Percentiles rank a stretch among this genome's conserved stretches.
phyloP scores from a whole-genome alignment of 306 rosid species.

The Medicago lupulina region DNA sequence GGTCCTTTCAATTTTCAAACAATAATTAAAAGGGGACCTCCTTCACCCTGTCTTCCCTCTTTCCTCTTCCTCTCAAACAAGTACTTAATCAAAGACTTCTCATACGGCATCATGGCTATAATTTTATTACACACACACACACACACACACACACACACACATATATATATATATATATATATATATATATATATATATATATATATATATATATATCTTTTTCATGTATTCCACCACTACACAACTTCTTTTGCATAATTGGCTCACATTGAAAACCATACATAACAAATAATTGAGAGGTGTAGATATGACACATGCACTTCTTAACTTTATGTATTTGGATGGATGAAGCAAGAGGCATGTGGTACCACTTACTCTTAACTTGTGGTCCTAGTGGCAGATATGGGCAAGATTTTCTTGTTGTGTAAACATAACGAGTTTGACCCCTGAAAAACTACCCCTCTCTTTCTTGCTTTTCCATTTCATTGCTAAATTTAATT shows the following conservation, averaged over 20 bases:
- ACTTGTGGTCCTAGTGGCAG: slow-evolving; percentile 66
- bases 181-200: too few relatives aligned
- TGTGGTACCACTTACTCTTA: slow-evolving; percentile 49
- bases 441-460: slow-evolving; percentile 46
- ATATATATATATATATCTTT: neutral
- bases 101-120: slow-evolving; percentile 14
- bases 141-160: too few relatives aligned
- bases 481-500: slow-evolving; percentile 40
- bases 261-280: slow-evolving; percentile 51
- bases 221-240: neutral
- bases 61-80: slow-evolving; percentile 50
- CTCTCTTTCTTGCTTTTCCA: slow-evolving; percentile 27
- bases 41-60: slow-evolving; percentile 20
- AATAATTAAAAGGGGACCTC: slow-evolving; percentile 41
- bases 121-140: too few relatives aligned
- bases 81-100: slow-evolving; percentile 39
- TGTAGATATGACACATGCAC: slow-evolving; percentile 47
- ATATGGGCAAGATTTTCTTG: slow-evolving; percentile 69
- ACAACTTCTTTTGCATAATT: slow-evolving; percentile 33
- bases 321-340: slow-evolving; percentile 49
- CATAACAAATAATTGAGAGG: slow-evolving; percentile 54
- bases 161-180: too few relatives aligned
- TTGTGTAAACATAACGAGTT: slow-evolving; percentile 56
- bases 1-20: slow-evolving; percentile 25
- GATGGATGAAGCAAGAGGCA: slow-evolving; percentile 54